These are phyloP conservation scores for Buxus sempervirens DNA, from an alignment of 164 flowering plant species.

Conservation along the genomic window DNA sequence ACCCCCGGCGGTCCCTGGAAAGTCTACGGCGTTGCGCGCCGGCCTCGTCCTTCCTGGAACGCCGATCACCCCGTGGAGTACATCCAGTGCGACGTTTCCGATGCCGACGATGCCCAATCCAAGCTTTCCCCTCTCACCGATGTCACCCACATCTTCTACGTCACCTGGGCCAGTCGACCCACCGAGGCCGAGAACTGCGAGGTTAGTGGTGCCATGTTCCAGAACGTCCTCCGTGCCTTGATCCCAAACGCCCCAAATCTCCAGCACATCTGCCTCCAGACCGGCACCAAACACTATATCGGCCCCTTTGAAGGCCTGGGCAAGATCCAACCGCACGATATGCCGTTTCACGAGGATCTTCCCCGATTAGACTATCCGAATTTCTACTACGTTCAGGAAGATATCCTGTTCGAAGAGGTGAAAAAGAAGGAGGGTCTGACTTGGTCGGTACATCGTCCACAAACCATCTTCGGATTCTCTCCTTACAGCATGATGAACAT, in stretches of 20 bases:
- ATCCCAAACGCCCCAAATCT: slow-evolving; percentile 62
- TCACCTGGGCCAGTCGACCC: slow-evolving; percentile 44
- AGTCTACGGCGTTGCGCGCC: slow-evolving; percentile 77
- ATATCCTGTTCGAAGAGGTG: slow-evolving; percentile 50
- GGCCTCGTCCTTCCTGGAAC: slow-evolving; percentile 61
- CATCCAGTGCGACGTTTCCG: slow-evolving; percentile 68
- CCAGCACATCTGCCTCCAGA: slow-evolving; percentile 66
- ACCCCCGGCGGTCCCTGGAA: slow-evolving; percentile 94
- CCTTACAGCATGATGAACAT: slow-evolving; percentile 71
- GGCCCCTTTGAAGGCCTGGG: slow-evolving; percentile 49
- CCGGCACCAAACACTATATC: slow-evolving; percentile 62
- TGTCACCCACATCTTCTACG: slow-evolving; percentile 77
- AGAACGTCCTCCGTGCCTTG: slow-evolving; percentile 56
- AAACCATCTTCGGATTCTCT: slow-evolving; percentile 62
- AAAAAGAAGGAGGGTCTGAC: slow-evolving; percentile 48
- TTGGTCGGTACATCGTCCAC: slow-evolving; percentile 73
- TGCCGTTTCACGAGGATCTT: slow-evolving; percentile 68
- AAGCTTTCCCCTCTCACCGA: slow-evolving; percentile 64
- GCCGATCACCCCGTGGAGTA: slow-evolving; percentile 57
- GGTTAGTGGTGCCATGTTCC: slow-evolving; percentile 54
- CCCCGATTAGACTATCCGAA: slow-evolving; percentile 53
- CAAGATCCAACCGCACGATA: slow-evolving; percentile 37
- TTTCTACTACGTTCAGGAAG: slow-evolving; percentile 65
- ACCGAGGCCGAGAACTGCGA: slow-evolving; percentile 53
- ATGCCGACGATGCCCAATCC: slow-evolving; percentile 32